phyloP scores from a whole-genome alignment of 805 yeast genomes.

The Kuraishia capsulata region DNA sequence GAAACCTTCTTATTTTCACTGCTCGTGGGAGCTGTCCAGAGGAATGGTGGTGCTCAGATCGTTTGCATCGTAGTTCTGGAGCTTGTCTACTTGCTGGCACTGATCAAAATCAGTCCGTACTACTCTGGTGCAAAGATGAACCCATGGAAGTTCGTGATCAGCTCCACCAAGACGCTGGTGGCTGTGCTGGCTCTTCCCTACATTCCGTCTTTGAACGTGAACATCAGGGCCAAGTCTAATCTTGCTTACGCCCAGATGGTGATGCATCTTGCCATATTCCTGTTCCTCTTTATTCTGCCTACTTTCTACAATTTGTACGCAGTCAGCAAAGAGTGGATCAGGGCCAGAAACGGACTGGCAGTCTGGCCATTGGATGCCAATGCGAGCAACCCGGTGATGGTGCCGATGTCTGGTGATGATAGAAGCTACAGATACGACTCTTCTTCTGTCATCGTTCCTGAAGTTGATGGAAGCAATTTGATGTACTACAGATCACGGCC shows the following conservation, averaged over 20 bases:
- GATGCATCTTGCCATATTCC: conserved; percentile 23
- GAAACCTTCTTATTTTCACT: conserved; percentile 26
- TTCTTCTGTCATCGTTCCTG: neutral
- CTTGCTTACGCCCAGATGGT: conserved; percentile 33
- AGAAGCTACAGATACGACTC: conserved; percentile 12
- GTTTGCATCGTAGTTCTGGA: conserved; percentile 27
- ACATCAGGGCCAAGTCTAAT: conserved; percentile 29
- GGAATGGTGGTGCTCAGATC: conserved; percentile 35
- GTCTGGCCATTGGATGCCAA: neutral
- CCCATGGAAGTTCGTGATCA: conserved; percentile 22
- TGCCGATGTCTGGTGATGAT: conserved; percentile 4
- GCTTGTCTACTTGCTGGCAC: conserved; percentile 15
- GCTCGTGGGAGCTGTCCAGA: conserved; percentile 34
- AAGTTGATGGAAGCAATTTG: neutral
- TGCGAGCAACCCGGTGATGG: neutral
- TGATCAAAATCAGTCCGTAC: conserved; percentile 21
- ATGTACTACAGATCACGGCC: neutral
- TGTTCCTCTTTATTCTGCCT: conserved; percentile 17
- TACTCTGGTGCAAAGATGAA: conserved; percentile 22
- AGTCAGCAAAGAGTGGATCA: neutral
- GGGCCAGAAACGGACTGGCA: neutral
- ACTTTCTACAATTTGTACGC: conserved; percentile 12
- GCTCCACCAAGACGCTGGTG: conserved; percentile 28
- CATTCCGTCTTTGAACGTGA: conserved; percentile 22
- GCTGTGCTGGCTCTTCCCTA: conserved; percentile 34